A percentile compares a stretch with the other conserved stretches of the same genome.
Evolutionary conservation across 2,329 filamentous ascomycete species (phyloP).

Genomic region (Amesomyces nigricolor): DNA sequence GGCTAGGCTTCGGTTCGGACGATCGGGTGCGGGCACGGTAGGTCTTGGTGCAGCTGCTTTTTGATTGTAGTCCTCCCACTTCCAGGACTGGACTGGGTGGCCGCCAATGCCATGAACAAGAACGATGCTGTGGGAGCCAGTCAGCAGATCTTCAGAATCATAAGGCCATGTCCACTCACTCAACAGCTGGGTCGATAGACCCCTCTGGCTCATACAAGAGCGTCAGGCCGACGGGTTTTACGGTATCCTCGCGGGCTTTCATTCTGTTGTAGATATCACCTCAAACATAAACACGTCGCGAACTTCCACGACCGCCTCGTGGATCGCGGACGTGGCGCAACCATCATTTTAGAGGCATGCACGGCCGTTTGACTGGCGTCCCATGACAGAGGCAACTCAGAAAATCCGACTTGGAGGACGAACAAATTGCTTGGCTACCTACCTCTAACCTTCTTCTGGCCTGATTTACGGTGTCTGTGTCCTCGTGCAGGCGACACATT

Average conservation of each 20-base stretch:
- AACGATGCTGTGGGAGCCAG: conserved; percentile 27
- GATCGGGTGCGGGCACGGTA: conserved; percentile 8
- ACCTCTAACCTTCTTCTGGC: neutral
- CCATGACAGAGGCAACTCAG: conserved; percentile 10
- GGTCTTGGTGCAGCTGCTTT: conserved; percentile 15
- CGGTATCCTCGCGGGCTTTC: conserved; percentile 26
- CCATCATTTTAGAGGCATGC: conserved; percentile 17
- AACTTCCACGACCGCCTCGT: conserved; percentile 1
- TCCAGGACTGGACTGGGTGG: conserved; percentile 32
- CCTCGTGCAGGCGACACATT: neutral
- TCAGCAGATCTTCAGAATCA: neutral
- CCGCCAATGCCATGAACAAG: conserved; percentile 31
- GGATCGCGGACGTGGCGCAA: conserved; percentile 2
- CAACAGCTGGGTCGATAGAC: conserved; percentile 26
- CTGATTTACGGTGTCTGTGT: neutral
- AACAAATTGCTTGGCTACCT: neutral
- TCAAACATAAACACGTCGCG: neutral
- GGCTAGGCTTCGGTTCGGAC: conserved; percentile 15
- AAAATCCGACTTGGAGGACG: neutral
- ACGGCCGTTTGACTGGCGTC: conserved; percentile 6
- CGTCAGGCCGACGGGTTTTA: conserved; percentile 30
- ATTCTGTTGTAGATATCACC: conserved; percentile 20
- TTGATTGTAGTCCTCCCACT: conserved; percentile 8
- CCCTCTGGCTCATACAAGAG: conserved; percentile 32
- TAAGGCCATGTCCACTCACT: conserved; percentile 25